Percentiles rank a stretch among this genome's conserved stretches.
These are phyloP conservation scores for Rutstroemia sp. DNA, from an alignment of 2,329 filamentous ascomycete genomes.

Conservation along the genomic window DNA sequence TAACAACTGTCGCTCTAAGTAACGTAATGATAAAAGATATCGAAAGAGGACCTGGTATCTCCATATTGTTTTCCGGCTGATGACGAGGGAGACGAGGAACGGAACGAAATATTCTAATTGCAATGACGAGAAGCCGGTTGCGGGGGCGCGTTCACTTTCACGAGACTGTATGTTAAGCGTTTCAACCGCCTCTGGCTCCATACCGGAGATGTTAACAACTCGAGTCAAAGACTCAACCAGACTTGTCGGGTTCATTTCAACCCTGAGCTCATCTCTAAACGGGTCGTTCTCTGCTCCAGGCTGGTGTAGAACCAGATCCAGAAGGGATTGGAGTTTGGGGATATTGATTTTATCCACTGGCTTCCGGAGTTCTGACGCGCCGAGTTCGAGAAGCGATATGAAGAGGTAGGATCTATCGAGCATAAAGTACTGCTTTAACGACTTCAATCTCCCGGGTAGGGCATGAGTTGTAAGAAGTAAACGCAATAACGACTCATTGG, in stretches of 20 bases:
- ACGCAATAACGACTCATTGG: slow-evolving; percentile 86
- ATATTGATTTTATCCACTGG: slow-evolving; percentile 83
- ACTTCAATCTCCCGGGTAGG: slow-evolving; percentile 76
- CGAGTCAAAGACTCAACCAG: slow-evolving; percentile 91
- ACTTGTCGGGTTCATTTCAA: slow-evolving; percentile 91
- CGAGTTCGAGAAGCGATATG: slow-evolving; percentile 91
- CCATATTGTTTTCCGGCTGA: slow-evolving; percentile 90
- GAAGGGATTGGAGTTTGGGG: slow-evolving; percentile 83
- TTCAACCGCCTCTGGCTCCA: slow-evolving; percentile 71
- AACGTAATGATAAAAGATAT: slow-evolving; percentile 83
- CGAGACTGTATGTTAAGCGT: slow-evolving; percentile 51
- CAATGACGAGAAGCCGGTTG: slow-evolving; percentile 80
- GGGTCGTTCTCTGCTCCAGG: slow-evolving; percentile 89
- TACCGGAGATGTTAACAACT: slow-evolving; percentile 91
- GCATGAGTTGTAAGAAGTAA: slow-evolving; percentile 89
- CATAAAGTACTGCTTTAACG: slow-evolving; percentile 98
- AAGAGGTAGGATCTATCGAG: slow-evolving; percentile 97
- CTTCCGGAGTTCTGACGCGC: slow-evolving; percentile 82
- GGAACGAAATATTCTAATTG: slow-evolving; percentile 92
- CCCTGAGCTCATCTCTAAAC: slow-evolving; percentile 97
- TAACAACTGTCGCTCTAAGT: slow-evolving; percentile 83
- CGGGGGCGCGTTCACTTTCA: slow-evolving; percentile 71
- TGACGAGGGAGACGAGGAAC: slow-evolving; percentile 90
- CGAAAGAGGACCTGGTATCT: slow-evolving; percentile 94
- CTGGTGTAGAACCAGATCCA: slow-evolving; percentile 89